phyloP scores from a whole-genome alignment of 805 yeast genomes.

The Starmerella tilneyi region DNA sequence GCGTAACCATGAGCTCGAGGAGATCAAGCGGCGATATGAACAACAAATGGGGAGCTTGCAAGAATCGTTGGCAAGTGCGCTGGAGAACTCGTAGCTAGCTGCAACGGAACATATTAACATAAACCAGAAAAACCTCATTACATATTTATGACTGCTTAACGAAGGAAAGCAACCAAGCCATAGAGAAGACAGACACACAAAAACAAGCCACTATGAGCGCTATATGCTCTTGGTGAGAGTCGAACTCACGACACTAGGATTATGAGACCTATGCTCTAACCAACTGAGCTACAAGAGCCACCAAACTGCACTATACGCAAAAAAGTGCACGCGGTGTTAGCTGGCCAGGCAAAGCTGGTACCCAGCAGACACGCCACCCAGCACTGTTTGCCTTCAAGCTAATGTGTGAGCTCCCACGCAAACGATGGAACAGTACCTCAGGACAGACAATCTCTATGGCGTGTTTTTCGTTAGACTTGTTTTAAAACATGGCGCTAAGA shows the following conservation, averaged over 20 bases:
- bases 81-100: slow-evolving; percentile 11
- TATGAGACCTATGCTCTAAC: slow-evolving; percentile 10
- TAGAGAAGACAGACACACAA: neutral
- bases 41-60: slow-evolving; percentile 25
- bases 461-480: too few relatives aligned
- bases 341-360: too few relatives aligned
- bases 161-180: neutral
- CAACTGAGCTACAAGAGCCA: slow-evolving; percentile 10
- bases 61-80: slow-evolving; percentile 23
- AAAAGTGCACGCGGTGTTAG: neutral
- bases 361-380: too few relatives aligned
- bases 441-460: too few relatives aligned
- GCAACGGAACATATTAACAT: neutral
- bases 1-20: slow-evolving; percentile 18
- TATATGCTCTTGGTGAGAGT: slow-evolving; percentile 9
- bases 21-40: slow-evolving; percentile 22
- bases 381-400: too few relatives aligned
- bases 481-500: too few relatives aligned
- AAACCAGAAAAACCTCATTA: neutral
- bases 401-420: too few relatives aligned
- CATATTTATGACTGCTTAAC: too few relatives aligned
- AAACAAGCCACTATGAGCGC: too few relatives aligned
- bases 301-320: neutral
- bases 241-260: slow-evolving; percentile 11
- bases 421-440: too few relatives aligned